Evolutionary conservation across 257 asterid genomes (phyloP).

Genomic region (Voacanga thouarsii): DNA sequence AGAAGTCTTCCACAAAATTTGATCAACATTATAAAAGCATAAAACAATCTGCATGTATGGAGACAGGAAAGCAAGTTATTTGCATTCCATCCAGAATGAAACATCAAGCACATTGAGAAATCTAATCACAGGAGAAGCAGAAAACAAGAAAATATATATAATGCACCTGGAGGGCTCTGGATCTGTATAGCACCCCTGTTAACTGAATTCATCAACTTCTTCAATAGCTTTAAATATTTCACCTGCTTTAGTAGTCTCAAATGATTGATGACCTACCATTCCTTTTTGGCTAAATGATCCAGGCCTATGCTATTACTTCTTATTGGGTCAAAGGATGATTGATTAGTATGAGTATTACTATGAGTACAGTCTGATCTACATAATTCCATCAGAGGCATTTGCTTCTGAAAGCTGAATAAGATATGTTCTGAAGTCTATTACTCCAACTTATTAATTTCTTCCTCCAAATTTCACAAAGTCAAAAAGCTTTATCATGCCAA

Average conservation of each 20-base stretch:
- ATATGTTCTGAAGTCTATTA: neutral
- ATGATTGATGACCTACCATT: neutral
- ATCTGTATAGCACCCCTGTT: neutral
- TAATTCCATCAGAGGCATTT: neutral
- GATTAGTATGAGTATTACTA: neutral
- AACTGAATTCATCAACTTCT: neutral
- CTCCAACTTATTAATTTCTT: neutral
- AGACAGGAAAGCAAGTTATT: neutral
- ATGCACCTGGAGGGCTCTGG: neutral
- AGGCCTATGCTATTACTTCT: neutral
- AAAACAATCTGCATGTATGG: neutral
- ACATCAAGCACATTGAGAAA: neutral
- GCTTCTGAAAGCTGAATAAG: neutral
- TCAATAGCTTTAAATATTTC: neutral
- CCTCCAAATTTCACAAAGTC: neutral
- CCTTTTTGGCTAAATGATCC: neutral
- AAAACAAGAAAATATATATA: neutral
- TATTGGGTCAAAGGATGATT: neutral
- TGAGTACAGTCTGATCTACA: neutral
- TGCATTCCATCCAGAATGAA: neutral
- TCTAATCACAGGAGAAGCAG: neutral
- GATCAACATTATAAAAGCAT: neutral
- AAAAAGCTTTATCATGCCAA: neutral
- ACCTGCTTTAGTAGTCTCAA: neutral
- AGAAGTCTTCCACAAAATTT: neutral